Conservation (phyloP, 345 rosid species). For the Sonneratia alba region DNA sequence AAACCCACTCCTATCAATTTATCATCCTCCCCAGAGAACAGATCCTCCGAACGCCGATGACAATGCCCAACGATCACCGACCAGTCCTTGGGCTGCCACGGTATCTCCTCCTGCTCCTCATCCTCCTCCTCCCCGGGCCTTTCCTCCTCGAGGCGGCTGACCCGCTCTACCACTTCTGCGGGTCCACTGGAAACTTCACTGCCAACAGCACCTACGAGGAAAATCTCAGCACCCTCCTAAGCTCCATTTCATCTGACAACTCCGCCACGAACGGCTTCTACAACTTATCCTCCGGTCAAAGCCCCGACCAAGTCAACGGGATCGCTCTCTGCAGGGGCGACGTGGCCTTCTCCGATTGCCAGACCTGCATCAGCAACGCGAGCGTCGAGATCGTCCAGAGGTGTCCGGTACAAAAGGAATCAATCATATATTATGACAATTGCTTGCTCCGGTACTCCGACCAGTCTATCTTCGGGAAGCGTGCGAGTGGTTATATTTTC, state of each 20-base stretch:
- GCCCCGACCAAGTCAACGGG: slow-evolving; percentile 22
- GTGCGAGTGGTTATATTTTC: accelerated
- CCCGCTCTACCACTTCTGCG: not conserved
- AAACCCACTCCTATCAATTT: not conserved
- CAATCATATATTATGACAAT: slow-evolving; percentile 3
- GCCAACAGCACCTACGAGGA: slow-evolving; percentile 25
- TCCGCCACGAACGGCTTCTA: slow-evolving; percentile 20
- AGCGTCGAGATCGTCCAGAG: not conserved
- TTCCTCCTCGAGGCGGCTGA: not conserved
- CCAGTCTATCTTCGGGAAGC: not conserved
- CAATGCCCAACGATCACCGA: not conserved
- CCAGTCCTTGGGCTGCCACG: not conserved
- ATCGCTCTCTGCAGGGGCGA: slow-evolving; percentile 40
- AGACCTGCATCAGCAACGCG: slow-evolving; percentile 19
- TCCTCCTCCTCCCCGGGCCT: not conserved
- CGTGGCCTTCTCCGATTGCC: slow-evolving; percentile 18
- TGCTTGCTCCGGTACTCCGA: slow-evolving; percentile 21
- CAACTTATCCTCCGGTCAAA: slow-evolving; percentile 30
- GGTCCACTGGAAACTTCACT: slow-evolving; percentile 23
- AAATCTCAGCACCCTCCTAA: slow-evolving; percentile 31
- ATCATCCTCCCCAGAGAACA: not conserved
- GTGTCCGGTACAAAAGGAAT: slow-evolving; percentile 7
- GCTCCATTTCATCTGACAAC: slow-evolving; percentile 23
- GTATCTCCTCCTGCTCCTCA: not conserved
- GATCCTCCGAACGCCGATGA: not conserved